Percentiles rank a stretch among this genome's conserved stretches.
Evolutionary conservation across 2,329 filamentous ascomycete species (phyloP).

Genomic region (Alternaria sp.): DNA sequence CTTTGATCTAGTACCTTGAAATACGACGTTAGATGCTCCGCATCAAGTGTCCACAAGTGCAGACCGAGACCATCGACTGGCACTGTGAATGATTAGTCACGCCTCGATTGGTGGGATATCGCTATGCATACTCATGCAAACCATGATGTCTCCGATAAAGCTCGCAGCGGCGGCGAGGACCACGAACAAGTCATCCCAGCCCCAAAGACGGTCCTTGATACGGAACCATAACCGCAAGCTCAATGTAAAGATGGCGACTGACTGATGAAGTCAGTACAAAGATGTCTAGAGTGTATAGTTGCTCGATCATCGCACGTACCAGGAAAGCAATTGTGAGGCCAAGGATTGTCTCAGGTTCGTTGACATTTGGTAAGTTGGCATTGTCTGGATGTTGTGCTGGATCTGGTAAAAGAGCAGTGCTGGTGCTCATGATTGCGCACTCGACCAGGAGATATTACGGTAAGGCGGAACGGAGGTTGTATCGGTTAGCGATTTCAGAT

Average conservation of each 20-base stretch:
- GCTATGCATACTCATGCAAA: constrained; percentile 42
- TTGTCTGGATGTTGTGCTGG: constrained; percentile 36
- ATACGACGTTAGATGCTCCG: constrained; percentile 27
- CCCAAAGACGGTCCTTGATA: constrained; percentile 38
- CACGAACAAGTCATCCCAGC: constrained; percentile 51
- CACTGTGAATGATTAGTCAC: constrained; percentile 34
- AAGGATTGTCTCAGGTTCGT: constrained; percentile 41
- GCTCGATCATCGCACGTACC: constrained; percentile 28
- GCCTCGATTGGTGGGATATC: not conserved
- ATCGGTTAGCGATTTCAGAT: not conserved
- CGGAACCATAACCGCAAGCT: constrained; percentile 44
- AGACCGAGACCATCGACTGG: constrained; percentile 44
- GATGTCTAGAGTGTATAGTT: not conserved
- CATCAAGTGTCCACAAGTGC: constrained; percentile 41
- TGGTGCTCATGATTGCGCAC: constrained; percentile 9
- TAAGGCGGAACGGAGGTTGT: not conserved
- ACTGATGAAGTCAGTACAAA: constrained; percentile 25
- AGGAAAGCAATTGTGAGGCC: constrained; percentile 41
- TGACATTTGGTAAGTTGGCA: constrained; percentile 39
- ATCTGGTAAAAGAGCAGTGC: not conserved
- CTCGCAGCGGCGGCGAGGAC: constrained; percentile 37
- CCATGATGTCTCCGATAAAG: constrained; percentile 38
- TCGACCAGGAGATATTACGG: not conserved
- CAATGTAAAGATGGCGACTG: constrained; percentile 37
- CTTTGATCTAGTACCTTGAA: constrained; percentile 36